phyloP scores from a whole-genome alignment of 2,329 filamentous ascomycete genomes.

The Lachnellula arida region DNA sequence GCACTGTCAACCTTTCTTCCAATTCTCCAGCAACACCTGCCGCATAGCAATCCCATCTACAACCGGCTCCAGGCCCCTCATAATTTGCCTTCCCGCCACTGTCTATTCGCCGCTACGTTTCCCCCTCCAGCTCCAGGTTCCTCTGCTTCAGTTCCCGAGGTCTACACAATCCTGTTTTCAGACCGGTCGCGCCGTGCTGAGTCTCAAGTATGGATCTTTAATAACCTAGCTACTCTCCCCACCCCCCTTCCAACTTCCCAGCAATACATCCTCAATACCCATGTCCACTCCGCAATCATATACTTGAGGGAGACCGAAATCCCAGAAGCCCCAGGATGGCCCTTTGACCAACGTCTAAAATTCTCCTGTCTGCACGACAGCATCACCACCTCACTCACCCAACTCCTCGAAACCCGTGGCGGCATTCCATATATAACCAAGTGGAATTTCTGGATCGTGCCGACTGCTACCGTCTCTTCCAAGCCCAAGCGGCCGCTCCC shows the following conservation, averaged over 20 bases:
- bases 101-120: constrained; percentile 29
- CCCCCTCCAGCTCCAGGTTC: constrained; percentile 4
- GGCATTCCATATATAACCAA: constrained; percentile 13
- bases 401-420: constrained; percentile 9
- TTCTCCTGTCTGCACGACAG: constrained; percentile 23
- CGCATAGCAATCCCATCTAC: constrained; percentile 25
- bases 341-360: constrained; percentile 23
- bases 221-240: constrained; percentile 15
- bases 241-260: constrained; percentile 9
- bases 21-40: constrained; percentile 21
- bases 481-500: constrained; percentile 7
- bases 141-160: constrained; percentile 5
- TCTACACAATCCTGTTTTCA: constrained; percentile 28
- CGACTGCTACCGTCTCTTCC: constrained; percentile 1
- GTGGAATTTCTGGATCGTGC: constrained; percentile 25
- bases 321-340: constrained; percentile 29
- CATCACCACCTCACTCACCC: constrained; percentile 10
- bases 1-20: constrained; percentile 21
- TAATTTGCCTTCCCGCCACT: constrained; percentile 24
- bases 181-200: constrained; percentile 27
- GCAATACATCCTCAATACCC: constrained; percentile 6
- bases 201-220: constrained; percentile 31
- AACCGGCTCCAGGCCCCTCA: constrained; percentile 28
- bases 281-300: constrained; percentile 12
- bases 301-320: constrained; percentile 22